These are phyloP conservation scores for Vanrija pseudolonga DNA, from an alignment of 1,284 basidiomycete species.

Conservation along the genomic window DNA sequence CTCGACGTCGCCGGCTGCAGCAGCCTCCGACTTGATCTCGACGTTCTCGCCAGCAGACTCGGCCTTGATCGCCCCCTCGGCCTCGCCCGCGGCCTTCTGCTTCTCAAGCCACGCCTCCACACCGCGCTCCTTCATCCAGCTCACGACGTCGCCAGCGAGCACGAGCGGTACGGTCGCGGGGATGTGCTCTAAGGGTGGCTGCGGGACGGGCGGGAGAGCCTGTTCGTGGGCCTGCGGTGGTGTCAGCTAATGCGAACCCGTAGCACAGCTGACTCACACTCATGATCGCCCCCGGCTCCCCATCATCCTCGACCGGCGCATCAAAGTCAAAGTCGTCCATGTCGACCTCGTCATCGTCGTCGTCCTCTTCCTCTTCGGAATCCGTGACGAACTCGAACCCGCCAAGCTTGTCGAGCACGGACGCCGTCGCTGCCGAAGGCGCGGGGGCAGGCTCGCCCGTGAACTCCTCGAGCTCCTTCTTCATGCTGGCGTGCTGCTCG, in stretches of 20 bases:
- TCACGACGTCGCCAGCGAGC: slow-evolving; percentile 50
- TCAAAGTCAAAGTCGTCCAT: slow-evolving; percentile 21
- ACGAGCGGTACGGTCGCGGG: slow-evolving; percentile 37
- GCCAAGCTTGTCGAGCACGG: slow-evolving; percentile 13
- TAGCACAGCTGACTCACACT: not conserved
- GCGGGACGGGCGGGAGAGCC: slow-evolving; percentile 38
- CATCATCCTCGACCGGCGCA: slow-evolving; percentile 21
- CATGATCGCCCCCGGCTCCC: slow-evolving; percentile 8
- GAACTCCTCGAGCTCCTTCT: slow-evolving; percentile 24
- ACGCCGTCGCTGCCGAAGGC: slow-evolving; percentile 5
- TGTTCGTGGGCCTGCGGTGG: slow-evolving; percentile 46
- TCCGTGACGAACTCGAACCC: slow-evolving; percentile 15
- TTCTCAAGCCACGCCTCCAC: slow-evolving; percentile 39
- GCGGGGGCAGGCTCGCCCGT: slow-evolving; percentile 4
- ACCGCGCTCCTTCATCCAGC: slow-evolving; percentile 44
- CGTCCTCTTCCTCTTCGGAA: slow-evolving; percentile 10
- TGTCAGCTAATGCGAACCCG: slow-evolving; percentile 22
- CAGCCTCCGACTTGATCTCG: not conserved
- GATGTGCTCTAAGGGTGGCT: slow-evolving; percentile 39
- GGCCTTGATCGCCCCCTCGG: not conserved
- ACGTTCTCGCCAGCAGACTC: not conserved
- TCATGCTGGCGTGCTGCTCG: slow-evolving; percentile 23
- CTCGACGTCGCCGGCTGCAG: not conserved
- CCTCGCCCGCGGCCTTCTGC: slow-evolving; percentile 4
- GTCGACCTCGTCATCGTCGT: slow-evolving; percentile 13